A percentile compares a stretch with the other conserved stretches of the same genome.
Conservation (phyloP, 2,329 filamentous ascomycete species). For the Sordariomycetes sp. region DNA sequence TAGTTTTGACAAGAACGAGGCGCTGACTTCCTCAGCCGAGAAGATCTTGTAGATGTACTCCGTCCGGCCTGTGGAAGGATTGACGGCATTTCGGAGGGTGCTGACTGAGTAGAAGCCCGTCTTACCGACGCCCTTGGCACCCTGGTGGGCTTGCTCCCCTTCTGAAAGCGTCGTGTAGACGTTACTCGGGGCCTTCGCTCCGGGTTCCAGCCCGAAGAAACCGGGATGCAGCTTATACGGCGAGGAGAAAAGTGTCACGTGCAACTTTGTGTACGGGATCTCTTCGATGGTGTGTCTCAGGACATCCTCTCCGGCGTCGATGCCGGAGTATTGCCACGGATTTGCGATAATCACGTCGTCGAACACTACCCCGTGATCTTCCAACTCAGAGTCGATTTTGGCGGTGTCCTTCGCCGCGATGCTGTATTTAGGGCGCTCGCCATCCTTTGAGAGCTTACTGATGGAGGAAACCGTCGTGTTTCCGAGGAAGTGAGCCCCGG, state of each 20-base stretch:
- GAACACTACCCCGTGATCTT: conserved; percentile 45
- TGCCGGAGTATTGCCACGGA: conserved; percentile 72
- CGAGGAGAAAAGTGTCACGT: conserved; percentile 85
- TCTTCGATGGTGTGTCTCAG: conserved; percentile 62
- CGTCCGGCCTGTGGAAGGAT: conserved; percentile 42
- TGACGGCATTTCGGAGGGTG: conserved; percentile 54
- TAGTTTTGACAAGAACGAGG: conserved; percentile 42
- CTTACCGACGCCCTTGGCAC: conserved; percentile 54
- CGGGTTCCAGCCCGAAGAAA: conserved; percentile 60
- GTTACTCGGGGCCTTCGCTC: conserved; percentile 55
- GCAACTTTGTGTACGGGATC: conserved; percentile 77
- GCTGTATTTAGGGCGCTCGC: conserved; percentile 33
- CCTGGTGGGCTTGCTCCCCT: conserved; percentile 40
- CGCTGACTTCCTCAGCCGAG: conserved; percentile 42
- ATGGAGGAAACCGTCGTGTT: conserved; percentile 62
- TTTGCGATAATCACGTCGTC: conserved; percentile 77
- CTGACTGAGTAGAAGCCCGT: conserved; percentile 82
- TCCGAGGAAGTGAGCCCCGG: conserved; percentile 50
- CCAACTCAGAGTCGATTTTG: conserved; percentile 11
- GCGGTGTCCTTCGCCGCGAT: conserved; percentile 26
- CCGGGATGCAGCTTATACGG: conserved; percentile 59
- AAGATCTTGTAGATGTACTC: conserved; percentile 61
- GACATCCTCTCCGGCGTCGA: conserved; percentile 54
- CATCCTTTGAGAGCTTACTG: conserved; percentile 31
- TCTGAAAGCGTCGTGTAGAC: conserved; percentile 74